These are phyloP conservation scores for Rhododendron vialii DNA, from an alignment of 148 eudicot species.

Conservation along the genomic window DNA sequence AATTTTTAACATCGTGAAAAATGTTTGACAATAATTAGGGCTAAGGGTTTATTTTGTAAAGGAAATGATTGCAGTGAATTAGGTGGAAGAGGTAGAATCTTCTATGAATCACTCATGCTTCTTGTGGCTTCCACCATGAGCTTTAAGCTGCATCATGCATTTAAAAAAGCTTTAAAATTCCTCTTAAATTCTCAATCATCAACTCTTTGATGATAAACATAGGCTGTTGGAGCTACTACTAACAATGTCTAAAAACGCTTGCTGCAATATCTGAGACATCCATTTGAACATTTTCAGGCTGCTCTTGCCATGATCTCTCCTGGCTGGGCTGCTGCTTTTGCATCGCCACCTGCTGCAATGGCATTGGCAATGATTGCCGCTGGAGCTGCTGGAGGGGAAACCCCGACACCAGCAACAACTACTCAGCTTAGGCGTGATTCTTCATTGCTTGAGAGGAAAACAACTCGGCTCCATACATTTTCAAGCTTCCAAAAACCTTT, in stretches of 20 bases:
- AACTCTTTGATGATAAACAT: not conserved
- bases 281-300: slow-evolving; percentile 46
- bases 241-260: not conserved
- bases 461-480: slow-evolving; percentile 75
- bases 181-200: not conserved
- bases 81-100: not conserved
- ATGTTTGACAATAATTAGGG: not conserved
- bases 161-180: not conserved
- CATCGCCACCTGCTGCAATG: slow-evolving; percentile 99
- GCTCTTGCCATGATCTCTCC: slow-evolving; percentile 96
- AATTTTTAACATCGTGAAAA: not conserved
- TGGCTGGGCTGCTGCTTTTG: slow-evolving; percentile 99
- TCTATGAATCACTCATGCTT: not conserved
- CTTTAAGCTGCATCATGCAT: not conserved
- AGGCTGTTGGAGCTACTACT: not conserved
- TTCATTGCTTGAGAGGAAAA: slow-evolving; percentile 79
- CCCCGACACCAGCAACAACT: slow-evolving; percentile 56
- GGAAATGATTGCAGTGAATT: not conserved
- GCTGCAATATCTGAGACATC: slow-evolving; percentile 10
- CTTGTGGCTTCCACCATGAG: not conserved
- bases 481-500: slow-evolving; percentile 86
- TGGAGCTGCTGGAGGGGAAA: slow-evolving; percentile 97
- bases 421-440: slow-evolving; percentile 75
- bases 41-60: not conserved
- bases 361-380: slow-evolving; percentile 99